Evolutionary conservation across 2,329 filamentous ascomycete genomes (phyloP), one percentile per base, ranked within the genome.

Genomic region (Cercospora canescens): DNA sequence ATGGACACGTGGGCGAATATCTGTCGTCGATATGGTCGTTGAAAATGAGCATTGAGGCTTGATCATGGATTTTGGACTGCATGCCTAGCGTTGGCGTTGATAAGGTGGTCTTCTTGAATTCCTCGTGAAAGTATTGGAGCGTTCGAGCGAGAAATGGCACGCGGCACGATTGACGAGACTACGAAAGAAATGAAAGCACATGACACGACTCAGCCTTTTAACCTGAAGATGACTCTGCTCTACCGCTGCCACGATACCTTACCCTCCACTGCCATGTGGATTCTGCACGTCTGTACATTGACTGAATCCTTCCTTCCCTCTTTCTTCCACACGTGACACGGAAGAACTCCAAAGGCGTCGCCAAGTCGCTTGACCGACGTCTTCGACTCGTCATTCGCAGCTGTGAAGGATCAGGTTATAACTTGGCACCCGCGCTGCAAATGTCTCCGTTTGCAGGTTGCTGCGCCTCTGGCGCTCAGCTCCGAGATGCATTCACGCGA

Each of bases 1-100:
- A 65, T 72, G 24, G 70, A 73, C 58, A 65, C 48, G 7, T 74
- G 72, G 72, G 67, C 60, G 1, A 61, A 64, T 8, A 41, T 70
- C 5, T 69, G 65, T 28, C 64, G 50, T 8, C 12, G 55, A 14
- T 63, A 63, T 28, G 60, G 64, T 11, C 55, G 41, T 26, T 63
- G 39, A 55, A 32, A 26, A 26, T 24, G 11, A 50, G n/a, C 18
- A 21, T 4, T 12, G 1, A 24, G 41, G 18, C 41, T 12, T 16
- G 45, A 6, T 6, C 2, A 28, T 16, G 24, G 24, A 7, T 4
- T 28, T 6, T 50, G 24, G 45, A 16, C 21, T 28, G 24, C 45
- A 16, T 50, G 45, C 4, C 26, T 50, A 50, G 45, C 45, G 45
- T 24, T 50, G 45, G 45, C 45, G 52, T 32, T 55, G 26, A 55